phyloP scores from a whole-genome alignment of 2,329 filamentous ascomycete species.

The Aureobasidium sp. region DNA sequence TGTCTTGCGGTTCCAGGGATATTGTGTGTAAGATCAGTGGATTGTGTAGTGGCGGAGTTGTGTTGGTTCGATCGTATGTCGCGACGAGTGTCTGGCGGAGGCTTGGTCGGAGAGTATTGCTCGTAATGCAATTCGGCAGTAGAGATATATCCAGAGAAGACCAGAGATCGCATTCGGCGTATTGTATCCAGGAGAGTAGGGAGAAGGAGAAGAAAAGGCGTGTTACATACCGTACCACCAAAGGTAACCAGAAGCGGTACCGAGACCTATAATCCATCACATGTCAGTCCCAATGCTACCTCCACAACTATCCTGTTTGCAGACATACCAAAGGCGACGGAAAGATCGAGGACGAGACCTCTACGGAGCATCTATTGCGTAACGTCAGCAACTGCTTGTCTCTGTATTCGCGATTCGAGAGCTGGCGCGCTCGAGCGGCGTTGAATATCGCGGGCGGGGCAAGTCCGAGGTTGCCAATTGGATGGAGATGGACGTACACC shows the following conservation, averaged over 20 bases:
- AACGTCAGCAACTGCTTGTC: constrained; percentile 7
- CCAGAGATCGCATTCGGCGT: not conserved
- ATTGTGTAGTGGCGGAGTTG: no score
- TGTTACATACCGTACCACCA: constrained; percentile 70
- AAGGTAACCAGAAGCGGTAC: constrained; percentile 68
- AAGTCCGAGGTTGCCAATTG: no score
- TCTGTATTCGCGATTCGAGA: not conserved
- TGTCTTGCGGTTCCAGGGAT: no score
- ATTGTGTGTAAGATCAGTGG: no score
- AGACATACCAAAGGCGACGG: constrained; percentile 68
- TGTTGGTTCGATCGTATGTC: no score
- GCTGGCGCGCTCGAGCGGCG: no score
- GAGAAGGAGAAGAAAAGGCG: not conserved
- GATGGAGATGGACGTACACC: constrained; percentile 44
- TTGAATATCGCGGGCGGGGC: no score
- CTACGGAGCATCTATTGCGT: constrained; percentile 68
- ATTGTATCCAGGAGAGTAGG: not conserved
- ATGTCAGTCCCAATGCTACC: not conserved
- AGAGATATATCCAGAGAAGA: no score
- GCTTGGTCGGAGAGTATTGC: no score
- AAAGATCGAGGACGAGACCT: constrained; percentile 71
- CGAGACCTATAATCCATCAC: constrained; percentile 56
- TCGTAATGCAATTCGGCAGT: no score
- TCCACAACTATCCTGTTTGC: not conserved
- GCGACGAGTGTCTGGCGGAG: no score